Base-by-base conservation (phyloP, 2,329 filamentous ascomycete genomes). In the Ophiostoma sp. region DNA sequence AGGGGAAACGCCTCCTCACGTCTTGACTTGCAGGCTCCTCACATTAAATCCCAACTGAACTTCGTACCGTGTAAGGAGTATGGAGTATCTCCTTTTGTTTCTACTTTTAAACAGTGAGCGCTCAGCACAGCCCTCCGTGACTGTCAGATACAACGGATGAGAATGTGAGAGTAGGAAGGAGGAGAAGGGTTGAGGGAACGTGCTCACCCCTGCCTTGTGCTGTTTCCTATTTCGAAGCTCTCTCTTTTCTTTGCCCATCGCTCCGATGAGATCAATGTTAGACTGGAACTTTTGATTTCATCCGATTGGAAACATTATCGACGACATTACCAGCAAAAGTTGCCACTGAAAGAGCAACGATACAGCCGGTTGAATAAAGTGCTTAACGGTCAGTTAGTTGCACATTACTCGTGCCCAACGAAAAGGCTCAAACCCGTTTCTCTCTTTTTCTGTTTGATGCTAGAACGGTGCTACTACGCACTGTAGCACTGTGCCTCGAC, bases 1-100 rank as follows among this genome's bases (percentile, higher is more conserved):
- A 63, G 57, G 70, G 70, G 57, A 33, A 52, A 31, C 3, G 11
- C 45, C 48, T 42, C 48, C 68, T 69, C 68, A 17, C 68, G 39
- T 68, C 33, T 36, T 31, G 9, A 17, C 36, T 61, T 12, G 17
- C 15, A 36, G 36, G 11, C 63, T 22, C 12, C 61, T 28, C 39
- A 28, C 22, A 33, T 8, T 66, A 8, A 8, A 1, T 66, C 25
- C 11, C 33, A 64, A 31, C 22, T 57, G 22, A 28, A 57, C 50
- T 28, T 31, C 28, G 25, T 15, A 19, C 55, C 33, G 6, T n/a
- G n/a, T n/a, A n/a, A n/a, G n/a, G n/a, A n/a, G n/a, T n/a, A n/a
- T n/a, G n/a, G n/a, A n/a, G n/a, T n/a, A n/a, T 64, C 63, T 31
- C 42, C 55, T 59, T 15, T 59, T 19, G 55, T 33, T 31, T 33